Conservation (phyloP, 2,329 filamentous ascomycete species). For the Penicillium freii region DNA sequence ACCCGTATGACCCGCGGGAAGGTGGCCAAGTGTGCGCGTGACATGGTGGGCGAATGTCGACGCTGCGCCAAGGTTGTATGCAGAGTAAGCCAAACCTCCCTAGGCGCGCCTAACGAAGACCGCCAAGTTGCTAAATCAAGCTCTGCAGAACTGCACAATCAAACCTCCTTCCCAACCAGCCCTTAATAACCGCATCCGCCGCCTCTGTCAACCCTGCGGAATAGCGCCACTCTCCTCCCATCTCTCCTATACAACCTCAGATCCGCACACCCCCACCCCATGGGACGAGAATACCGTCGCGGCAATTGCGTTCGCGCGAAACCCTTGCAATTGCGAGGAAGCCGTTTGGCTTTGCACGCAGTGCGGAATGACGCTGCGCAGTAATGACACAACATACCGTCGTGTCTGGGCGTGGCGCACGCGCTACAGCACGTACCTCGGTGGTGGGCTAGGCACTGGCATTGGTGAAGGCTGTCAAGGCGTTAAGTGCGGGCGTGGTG, state of each 20-base stretch:
- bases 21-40: slow-evolving; percentile 75
- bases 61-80: slow-evolving; percentile 76
- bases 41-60: slow-evolving; percentile 81
- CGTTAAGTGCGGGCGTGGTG: slow-evolving; percentile 79
- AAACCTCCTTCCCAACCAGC: slow-evolving; percentile 70
- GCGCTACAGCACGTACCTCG: slow-evolving; percentile 73
- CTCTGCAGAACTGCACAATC: slow-evolving; percentile 75
- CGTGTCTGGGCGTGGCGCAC: slow-evolving; percentile 86
- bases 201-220: slow-evolving; percentile 74
- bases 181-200: slow-evolving; percentile 72
- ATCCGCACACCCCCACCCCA: slow-evolving; percentile 32
- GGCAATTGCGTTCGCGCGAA: slow-evolving; percentile 51
- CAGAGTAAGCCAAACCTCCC: no score
- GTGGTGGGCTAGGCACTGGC: slow-evolving; percentile 77
- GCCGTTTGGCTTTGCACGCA: slow-evolving; percentile 79
- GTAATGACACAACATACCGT: slow-evolving; percentile 57
- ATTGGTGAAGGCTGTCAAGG: slow-evolving; percentile 86
- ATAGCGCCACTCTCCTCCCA: slow-evolving; percentile 61
- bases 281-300: slow-evolving; percentile 18
- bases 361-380: slow-evolving; percentile 69
- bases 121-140: background rate
- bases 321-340: slow-evolving; percentile 56
- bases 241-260: slow-evolving; percentile 24
- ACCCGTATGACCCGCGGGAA: slow-evolving; percentile 60
- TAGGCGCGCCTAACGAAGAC: background rate